Evolutionary conservation across 1,139 yeast genomes (phyloP).

Genomic region (Komagataea norvegica): DNA sequence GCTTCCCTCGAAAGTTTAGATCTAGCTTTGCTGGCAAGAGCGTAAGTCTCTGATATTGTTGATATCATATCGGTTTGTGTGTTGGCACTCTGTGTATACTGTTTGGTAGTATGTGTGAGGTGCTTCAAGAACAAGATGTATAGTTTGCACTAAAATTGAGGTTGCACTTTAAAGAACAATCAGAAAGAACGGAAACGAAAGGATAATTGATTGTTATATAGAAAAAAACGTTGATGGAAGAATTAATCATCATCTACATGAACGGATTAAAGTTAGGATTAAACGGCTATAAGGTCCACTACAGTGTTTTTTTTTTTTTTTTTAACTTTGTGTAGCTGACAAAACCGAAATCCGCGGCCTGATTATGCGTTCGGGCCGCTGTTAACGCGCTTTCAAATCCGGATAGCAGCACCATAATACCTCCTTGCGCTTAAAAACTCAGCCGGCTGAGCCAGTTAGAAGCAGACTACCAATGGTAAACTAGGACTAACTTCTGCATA

Average conservation of each 20-base stretch:
- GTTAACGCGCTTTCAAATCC: no score
- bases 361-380: no score
- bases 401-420: no score
- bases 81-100: constrained; percentile 1
- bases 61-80: constrained; percentile 10
- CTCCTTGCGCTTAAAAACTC: no score
- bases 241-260: not conserved
- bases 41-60: constrained; percentile 38
- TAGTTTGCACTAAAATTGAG: not conserved
- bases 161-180: not conserved
- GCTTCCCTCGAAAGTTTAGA: constrained; percentile 66
- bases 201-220: not conserved
- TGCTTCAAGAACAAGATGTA: no score
- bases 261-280: not conserved
- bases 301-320: no score
- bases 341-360: constrained; percentile 1
- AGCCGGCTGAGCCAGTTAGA: no score
- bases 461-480: no score
- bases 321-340: not conserved
- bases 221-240: not conserved
- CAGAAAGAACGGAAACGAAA: not conserved
- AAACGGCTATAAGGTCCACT: not conserved
- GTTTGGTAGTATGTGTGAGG: not conserved
- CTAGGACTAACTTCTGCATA: no score
- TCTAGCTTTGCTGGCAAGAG: constrained; percentile 66